These are phyloP conservation scores for Penicillium herquei DNA, from an alignment of 495 filamentous ascomycete genomes.

Conservation along the genomic window DNA sequence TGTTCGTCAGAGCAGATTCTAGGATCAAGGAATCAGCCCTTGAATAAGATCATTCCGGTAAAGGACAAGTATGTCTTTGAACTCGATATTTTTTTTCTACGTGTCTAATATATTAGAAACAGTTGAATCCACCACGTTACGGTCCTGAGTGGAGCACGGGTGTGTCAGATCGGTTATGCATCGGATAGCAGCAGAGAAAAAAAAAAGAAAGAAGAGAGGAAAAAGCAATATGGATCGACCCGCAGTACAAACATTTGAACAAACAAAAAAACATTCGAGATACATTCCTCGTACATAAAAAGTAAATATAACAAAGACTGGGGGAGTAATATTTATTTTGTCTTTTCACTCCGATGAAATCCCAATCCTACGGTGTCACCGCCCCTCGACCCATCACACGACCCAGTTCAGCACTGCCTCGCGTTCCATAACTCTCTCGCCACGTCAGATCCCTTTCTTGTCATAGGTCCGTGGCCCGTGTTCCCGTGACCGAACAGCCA, in stretches of 20 bases:
- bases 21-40: no score
- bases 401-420: conserved; percentile 14
- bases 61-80: no score
- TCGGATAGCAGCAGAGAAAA: conserved; percentile 16
- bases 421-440: neutral
- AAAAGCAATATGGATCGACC: conserved; percentile 24
- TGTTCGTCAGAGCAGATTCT: no score
- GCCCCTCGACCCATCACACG: conserved; percentile 17
- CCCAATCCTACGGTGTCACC: conserved; percentile 15
- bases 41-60: no score
- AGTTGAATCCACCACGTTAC: neutral
- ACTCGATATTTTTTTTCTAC: no score
- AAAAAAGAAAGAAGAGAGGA: neutral
- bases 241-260: no score
- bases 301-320: no score
- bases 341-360: conserved; percentile 10
- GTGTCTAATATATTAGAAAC: neutral
- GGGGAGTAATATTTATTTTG: no score
- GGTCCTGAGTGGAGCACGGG: neutral
- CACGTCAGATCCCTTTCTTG: conserved; percentile 17
- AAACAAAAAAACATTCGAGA: no score
- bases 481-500: conserved; percentile 42
- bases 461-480: conserved; percentile 26
- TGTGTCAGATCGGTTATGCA: conserved; percentile 10
- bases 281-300: no score